Conservation (phyloP, 2,329 filamentous ascomycete genomes). For the Colletotrichum gigasporum region DNA sequence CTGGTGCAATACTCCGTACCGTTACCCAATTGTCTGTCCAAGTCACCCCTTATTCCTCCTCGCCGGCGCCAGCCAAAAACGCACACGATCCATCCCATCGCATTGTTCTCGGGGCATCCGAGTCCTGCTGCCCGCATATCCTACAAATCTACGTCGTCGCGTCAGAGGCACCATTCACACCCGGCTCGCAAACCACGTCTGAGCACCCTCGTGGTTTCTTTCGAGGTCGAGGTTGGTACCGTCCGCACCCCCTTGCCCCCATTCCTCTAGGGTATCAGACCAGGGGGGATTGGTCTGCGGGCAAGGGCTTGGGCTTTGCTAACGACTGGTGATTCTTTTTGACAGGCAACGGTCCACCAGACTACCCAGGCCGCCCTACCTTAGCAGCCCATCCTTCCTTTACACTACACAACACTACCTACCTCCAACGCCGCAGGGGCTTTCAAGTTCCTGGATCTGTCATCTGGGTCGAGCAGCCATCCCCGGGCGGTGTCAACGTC, state of each 20-base stretch:
- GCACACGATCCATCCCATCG: too few species aligned
- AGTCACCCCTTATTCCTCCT: neutral
- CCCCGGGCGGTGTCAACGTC: conserved; percentile 12
- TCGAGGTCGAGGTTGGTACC: conserved; percentile 21
- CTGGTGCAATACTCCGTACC: neutral
- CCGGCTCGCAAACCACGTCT: neutral
- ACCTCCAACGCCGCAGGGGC: conserved; percentile 11
- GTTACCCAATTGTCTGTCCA: neutral
- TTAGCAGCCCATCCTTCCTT: conserved; percentile 8
- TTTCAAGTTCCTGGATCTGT: neutral
- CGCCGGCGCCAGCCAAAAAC: too few species aligned
- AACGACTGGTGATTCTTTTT: conserved; percentile 29
- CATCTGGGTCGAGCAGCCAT: conserved; percentile 9
- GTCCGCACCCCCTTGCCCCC: neutral
- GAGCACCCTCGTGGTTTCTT: conserved; percentile 14
- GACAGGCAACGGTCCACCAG: conserved; percentile 31
- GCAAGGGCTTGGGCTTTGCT: conserved; percentile 18
- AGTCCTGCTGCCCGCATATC: neutral
- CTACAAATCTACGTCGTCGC: neutral
- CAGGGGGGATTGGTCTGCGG: conserved; percentile 1
- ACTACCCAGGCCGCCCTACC: conserved; percentile 7
- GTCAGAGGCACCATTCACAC: neutral
- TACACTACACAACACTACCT: neutral
- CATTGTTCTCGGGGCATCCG: neutral
- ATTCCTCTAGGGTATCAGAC: neutral